These are phyloP conservation scores for Herpotrichia juniperi DNA, from an alignment of 2,329 filamentous ascomycete genomes.

Conservation along the genomic window DNA sequence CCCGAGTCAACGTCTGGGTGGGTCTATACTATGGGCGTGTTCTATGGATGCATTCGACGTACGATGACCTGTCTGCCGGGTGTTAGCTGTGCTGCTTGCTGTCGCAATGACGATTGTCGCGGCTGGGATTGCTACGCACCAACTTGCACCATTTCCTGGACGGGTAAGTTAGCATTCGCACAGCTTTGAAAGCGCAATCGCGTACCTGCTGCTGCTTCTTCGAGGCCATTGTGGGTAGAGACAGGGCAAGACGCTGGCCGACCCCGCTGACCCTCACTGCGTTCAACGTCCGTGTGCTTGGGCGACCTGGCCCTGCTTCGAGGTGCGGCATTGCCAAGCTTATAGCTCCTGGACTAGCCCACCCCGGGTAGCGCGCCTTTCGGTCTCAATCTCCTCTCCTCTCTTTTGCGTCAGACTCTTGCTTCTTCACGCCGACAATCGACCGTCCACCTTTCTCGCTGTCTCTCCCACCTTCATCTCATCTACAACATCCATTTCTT, in stretches of 20 bases:
- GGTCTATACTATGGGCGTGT: neutral
- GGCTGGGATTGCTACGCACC: conserved; percentile 69
- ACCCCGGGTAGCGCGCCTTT: conserved; percentile 17
- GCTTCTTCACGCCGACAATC: conserved; percentile 6
- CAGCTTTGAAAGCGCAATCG: neutral
- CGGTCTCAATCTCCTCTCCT: conserved; percentile 27
- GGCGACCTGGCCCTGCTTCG: neutral
- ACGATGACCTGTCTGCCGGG: conserved; percentile 45
- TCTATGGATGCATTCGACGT: conserved; percentile 17
- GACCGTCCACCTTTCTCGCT: neutral
- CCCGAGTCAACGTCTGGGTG: neutral
- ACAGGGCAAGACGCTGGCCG: conserved; percentile 15
- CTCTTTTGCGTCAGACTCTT: conserved; percentile 28
- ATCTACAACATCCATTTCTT: conserved; percentile 2
- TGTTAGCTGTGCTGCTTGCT: conserved; percentile 45
- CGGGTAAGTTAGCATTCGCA: conserved; percentile 24
- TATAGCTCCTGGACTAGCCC: conserved; percentile 6
- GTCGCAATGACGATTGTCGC: conserved; percentile 25
- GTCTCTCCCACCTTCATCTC: neutral
- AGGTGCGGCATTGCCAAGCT: conserved; percentile 24
- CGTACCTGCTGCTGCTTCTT: conserved; percentile 54
- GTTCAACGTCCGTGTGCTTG: neutral
- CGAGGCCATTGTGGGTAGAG: conserved; percentile 46
- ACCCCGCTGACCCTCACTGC: neutral
- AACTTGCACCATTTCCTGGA: conserved; percentile 99